Base-by-base conservation (phyloP, 2,329 filamentous ascomycete genomes). In the Tolypocladium tropicale region DNA sequence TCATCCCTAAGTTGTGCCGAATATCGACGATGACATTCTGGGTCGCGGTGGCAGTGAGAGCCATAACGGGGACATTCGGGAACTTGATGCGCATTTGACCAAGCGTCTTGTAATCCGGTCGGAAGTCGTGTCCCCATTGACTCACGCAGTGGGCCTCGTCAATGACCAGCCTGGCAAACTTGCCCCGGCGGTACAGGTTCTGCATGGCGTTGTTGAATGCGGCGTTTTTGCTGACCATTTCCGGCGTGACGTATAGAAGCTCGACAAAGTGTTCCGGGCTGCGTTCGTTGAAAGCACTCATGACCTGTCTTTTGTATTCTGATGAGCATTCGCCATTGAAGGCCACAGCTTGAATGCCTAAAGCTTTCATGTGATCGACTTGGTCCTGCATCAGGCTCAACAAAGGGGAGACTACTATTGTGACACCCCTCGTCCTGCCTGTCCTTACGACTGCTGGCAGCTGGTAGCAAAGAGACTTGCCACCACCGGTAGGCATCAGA, bases 121-220 rank as follows among this genome's bases (percentile, higher is more conserved):
- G 84, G 68, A 99, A 99, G 70, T 99, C 94, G 64, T 99, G 94
- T 1, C 94, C 94, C 94, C 94, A 99, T 76, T 99, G 92, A 70
- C 94, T 97, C 30, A 99, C 93, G 70, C 94, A 99, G 70, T 99
- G 94, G n/a, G 94, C 94, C 73, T 99, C 95, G 63, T 99, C 94
- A 60, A 99, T 95, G 54, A 99, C 94, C 52, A 99, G 83, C 30
- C 94, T 84, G 18, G 95, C 93, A 54, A 99, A 82, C 63, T 86
- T 89, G 4, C 79, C 76, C 53, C 83, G 83, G 16, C 72, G 71
- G 68, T 96, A 81, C n/a, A 99, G 76, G 2, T 76, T 77, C 53
- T 82, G 74, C 60, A 99, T 78, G 3, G 78, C 81, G 53, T 77
- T 79, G 57, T 84, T 75, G 69, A 97, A 88, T 2, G 75, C 74